Evolutionary conservation across 179 eudicot species (phyloP), one percentile per base, ranked within the genome.

Genomic region (Silene coronaria): DNA sequence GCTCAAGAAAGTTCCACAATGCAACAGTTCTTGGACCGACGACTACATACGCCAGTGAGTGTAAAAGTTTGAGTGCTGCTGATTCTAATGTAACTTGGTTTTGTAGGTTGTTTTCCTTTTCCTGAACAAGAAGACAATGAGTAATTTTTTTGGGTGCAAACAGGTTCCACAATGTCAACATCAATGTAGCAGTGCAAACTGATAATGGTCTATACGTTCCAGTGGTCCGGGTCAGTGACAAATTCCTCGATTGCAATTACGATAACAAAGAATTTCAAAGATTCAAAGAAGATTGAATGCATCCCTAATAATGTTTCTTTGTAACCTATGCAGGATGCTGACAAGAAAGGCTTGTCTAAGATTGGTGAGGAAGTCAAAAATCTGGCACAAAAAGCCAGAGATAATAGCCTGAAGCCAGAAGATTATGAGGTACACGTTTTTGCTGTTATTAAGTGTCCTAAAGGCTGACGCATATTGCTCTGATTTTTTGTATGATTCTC

Each of bases 11-110:
- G 97, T 94, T 81, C 97, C 98, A 78, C 87, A 84, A 59, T 89
- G 96, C 84, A 94, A 94, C 81, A 95, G 99, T 85, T 95, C 99
- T 69, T 95, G 99, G 99, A 90, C 96, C 57, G 81, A 90, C 77
- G 90, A 92, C 69, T 92, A 88, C 80, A 95, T 95, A 68, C 92
- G 99, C 84, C 96, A 92, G 97, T 95, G 81, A 88, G 99, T 80
- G 71, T 46, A 30, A 2, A 69, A 69, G 16, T 22, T 42, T 13
- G 28, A 55, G 12, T 26, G 71, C 32, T 66, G 6, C 36, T 67
- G 51, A 24, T 71, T 53, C 0, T 17, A 28, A n/a, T 71, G 45
- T 71, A 11, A 16, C 19, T 55, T 53, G 42, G 36, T 22, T 30
- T 71, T 53, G 58, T 53, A 53, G 21, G 21, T 10, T 13, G 13